Evolutionary conservation across 164 flowering plant genomes (phyloP).

Genomic region (Sextonia rubra): DNA sequence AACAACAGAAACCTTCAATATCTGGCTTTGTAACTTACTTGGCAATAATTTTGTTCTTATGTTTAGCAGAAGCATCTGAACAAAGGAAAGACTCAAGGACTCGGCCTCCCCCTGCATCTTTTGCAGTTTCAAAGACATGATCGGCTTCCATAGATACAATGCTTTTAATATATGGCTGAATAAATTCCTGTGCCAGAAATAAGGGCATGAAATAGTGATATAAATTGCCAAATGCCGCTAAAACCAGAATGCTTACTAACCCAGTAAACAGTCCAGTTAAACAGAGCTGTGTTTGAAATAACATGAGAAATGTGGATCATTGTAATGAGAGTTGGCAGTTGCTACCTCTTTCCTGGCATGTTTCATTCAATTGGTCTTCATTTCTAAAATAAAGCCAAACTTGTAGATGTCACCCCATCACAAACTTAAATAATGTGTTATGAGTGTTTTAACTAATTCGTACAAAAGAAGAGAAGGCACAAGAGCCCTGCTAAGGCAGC

Average conservation of each 20-base stretch:
- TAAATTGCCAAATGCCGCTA: background rate
- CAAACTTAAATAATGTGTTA: no score
- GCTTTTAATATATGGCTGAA: slow-evolving; percentile 58
- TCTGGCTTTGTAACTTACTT: slow-evolving; percentile 43
- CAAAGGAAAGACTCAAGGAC: slow-evolving; percentile 79
- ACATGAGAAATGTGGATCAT: no score
- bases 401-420: no score
- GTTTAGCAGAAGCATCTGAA: slow-evolving; percentile 59
- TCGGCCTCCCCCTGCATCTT: slow-evolving; percentile 72
- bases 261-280: background rate
- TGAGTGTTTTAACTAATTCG: no score
- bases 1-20: background rate
- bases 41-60: slow-evolving; percentile 53
- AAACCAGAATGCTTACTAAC: background rate
- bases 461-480: no score
- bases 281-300: background rate
- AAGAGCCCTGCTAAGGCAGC: no score
- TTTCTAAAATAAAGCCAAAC: no score
- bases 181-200: slow-evolving; percentile 44
- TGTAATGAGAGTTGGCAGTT: no score
- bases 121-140: slow-evolving; percentile 58
- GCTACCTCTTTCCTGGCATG: no score
- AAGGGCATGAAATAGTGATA: background rate
- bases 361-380: no score
- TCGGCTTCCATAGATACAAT: slow-evolving; percentile 60